Evolutionary conservation across 176 grass and related monocot genomes (phyloP).

Genomic region (Urochloa ruziziensis): DNA sequence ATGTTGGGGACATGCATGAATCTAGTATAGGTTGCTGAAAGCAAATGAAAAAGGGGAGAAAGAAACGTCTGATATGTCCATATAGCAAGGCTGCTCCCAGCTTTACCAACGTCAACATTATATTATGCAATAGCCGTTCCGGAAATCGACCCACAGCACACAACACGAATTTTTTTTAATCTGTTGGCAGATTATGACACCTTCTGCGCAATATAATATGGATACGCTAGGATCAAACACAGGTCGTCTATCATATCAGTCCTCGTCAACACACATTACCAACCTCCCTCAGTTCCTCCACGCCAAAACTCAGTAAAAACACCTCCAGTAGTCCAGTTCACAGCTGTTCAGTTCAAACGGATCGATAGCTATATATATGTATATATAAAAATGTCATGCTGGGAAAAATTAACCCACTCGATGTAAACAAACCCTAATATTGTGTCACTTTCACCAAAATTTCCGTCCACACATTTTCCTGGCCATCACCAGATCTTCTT

Average conservation of each 20-base stretch:
- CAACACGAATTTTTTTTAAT: background rate
- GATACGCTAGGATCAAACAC: background rate
- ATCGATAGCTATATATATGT: background rate
- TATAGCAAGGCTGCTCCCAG: background rate
- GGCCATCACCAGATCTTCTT: background rate
- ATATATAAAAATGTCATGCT: background rate
- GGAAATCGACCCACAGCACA: background rate
- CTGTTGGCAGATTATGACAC: background rate
- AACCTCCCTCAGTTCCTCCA: conserved; percentile 7
- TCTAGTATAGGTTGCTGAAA: background rate
- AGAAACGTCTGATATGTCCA: background rate
- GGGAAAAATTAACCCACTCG: background rate
- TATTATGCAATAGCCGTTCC: background rate
- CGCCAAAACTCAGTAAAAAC: background rate
- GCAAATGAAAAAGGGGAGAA: background rate
- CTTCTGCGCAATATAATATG: background rate
- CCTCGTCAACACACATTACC: conserved; percentile 20
- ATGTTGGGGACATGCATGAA: background rate
- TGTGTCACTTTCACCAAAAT: conserved; percentile 14
- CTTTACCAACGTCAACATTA: conserved; percentile 5
- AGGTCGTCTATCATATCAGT: background rate
- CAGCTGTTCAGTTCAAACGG: background rate
- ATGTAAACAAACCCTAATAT: background rate
- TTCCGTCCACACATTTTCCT: background rate
- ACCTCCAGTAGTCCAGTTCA: background rate